Base-by-base conservation (phyloP, 2,329 filamentous ascomycete genomes). In the Fusarium humuli region DNA sequence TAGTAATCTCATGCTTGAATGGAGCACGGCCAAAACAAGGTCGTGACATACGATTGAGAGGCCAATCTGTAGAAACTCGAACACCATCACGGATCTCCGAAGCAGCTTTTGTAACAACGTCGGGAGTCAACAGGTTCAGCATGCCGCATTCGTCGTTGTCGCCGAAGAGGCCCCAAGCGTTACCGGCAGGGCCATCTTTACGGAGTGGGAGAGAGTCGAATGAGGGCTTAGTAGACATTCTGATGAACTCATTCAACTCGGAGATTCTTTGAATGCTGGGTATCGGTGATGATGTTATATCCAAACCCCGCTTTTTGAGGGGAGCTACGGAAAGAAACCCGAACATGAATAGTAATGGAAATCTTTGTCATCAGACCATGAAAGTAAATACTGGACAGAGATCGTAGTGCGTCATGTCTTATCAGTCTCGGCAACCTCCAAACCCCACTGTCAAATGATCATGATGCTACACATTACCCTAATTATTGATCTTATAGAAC, bases 111-210 rank as follows among this genome's bases (percentile, higher is more conserved):
- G 72, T 68, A 2, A 70, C 65, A 2, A 55, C 57, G 1, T 75
- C 74, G 1, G 77, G 70, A 1, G 85, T 88, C 57, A 88, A 80
- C 4, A 87, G 79, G 73, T 88, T 88, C 2, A 89, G 79, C 71
- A 84, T 86, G 25, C 87, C 87, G 13, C 86, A 79, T 67, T 88
- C 78, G 62, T 88, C 86, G 5, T 79, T 60, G 7, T 79, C 72
- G 5, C 86, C 86, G 65, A 85, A 88, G 7, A 87, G 81, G 1
- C 85, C 85, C 87, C 87, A 89, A 8, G 87, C 84, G 60, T 88
- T 88, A 10, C 84, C 83, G 5, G 77, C 80, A 9, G 86, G 85
- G 0, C 85, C 85, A 59, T 80, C 75, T 48, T 83, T 83, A 59
- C 81, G 80, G 2, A 88, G 79, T 1, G 86, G 86, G 1, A 88